Evolutionary conservation across 176 grass and related monocot species (phyloP).

Genomic region (Areca catechu): DNA sequence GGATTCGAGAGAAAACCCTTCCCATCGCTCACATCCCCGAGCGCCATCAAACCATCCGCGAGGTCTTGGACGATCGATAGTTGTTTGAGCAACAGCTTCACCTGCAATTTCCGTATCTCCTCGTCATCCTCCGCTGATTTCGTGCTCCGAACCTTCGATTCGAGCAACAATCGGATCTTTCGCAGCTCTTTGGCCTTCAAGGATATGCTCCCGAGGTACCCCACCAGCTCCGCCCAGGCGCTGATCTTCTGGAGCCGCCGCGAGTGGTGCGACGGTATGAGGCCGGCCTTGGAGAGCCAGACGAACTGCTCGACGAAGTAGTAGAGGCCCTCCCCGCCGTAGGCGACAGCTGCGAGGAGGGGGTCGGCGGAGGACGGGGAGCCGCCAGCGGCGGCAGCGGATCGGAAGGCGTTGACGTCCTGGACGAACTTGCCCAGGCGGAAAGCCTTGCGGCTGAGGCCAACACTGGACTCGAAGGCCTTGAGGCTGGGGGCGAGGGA

Average conservation of each 20-base stretch:
- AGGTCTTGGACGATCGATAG: conserved; percentile 20
- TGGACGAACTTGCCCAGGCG: conserved; percentile 93
- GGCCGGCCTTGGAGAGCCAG: conserved; percentile 22
- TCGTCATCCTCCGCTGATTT: neutral
- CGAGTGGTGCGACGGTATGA: conserved; percentile 7
- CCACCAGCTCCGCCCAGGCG: conserved; percentile 23
- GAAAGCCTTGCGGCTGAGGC: conserved; percentile 91
- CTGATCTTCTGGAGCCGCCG: conserved; percentile 20
- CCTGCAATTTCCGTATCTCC: conserved; percentile 14
- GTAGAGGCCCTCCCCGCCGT: conserved; percentile 23
- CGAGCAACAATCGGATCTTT: conserved; percentile 9
- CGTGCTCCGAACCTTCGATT: neutral
- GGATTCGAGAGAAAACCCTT: conserved; percentile 14
- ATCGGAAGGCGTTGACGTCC: conserved; percentile 57
- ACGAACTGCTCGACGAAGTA: conserved; percentile 29
- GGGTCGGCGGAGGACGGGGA: conserved; percentile 13
- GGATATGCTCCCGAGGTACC: conserved; percentile 13
- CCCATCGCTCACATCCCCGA: conserved; percentile 22
- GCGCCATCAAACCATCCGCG: conserved; percentile 21
- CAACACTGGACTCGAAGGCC: conserved; percentile 72
- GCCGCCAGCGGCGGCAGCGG: conserved; percentile 14
- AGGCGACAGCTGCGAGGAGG: conserved; percentile 15
- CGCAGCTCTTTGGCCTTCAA: conserved; percentile 14
- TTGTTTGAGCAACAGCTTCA: conserved; percentile 18
- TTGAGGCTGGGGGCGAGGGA: conserved; percentile 40